phyloP scores from a whole-genome alignment of 345 rosid species.

The Arabidopsis suecica region DNA sequence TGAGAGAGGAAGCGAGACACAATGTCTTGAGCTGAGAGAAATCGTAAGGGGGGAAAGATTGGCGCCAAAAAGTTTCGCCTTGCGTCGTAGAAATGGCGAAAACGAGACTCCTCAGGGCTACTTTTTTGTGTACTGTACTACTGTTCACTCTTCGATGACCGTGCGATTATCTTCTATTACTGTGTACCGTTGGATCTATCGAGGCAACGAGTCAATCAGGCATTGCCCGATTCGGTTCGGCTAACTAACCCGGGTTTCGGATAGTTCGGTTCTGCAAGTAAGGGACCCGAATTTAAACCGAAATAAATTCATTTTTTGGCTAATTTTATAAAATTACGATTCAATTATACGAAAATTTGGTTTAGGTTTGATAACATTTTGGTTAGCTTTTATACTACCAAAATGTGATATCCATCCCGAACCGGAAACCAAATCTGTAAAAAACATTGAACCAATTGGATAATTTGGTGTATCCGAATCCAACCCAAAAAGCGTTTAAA shows the following conservation, averaged over 20 bases:
- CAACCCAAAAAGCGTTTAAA: background rate
- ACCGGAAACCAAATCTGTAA: background rate
- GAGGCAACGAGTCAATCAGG: background rate
- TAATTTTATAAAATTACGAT: no score
- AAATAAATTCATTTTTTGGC: no score
- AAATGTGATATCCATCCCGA: background rate
- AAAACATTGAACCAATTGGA: background rate
- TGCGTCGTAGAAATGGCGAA: background rate
- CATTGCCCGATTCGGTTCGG: background rate
- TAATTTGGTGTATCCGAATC: background rate
- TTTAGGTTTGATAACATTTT: background rate
- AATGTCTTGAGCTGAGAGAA: background rate
- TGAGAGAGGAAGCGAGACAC: background rate
- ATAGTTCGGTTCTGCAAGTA: background rate
- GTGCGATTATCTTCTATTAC: constrained; percentile 23
- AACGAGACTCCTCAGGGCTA: constrained; percentile 1
- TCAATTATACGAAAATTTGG: background rate
- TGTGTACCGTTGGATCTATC: constrained; percentile 33
- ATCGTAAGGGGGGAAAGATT: constrained; percentile 37
- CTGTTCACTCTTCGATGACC: constrained; percentile 23
- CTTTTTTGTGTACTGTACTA: constrained; percentile 4
- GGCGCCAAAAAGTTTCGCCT: constrained; percentile 50
- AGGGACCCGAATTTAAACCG: background rate
- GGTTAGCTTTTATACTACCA: background rate
- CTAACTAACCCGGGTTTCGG: background rate